A percentile compares a stretch with the other conserved stretches of the same genome.
Conservation (phyloP, 2,329 filamentous ascomycete genomes). For the Microsporum ferrugineum region DNA sequence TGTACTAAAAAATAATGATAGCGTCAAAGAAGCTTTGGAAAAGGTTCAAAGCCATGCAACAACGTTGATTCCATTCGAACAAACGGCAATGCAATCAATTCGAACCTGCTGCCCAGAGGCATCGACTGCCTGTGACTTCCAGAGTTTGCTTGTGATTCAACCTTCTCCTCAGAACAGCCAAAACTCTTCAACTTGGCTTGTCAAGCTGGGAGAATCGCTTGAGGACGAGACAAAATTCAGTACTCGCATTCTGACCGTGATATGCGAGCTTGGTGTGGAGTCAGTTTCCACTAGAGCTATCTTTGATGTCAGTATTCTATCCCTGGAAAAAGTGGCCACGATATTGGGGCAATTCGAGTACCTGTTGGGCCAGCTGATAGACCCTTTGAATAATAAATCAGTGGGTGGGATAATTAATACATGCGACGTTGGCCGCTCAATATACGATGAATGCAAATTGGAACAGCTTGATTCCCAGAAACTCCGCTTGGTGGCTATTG, state of each 20-base stretch:
- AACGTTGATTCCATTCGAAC: conserved; percentile 40
- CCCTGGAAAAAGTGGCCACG: not conserved
- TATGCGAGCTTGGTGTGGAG: conserved; percentile 7
- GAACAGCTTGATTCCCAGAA: not conserved
- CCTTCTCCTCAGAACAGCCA: conserved; percentile 1
- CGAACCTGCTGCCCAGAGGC: conserved; percentile 39
- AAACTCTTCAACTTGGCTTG: not conserved
- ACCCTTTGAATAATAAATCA: not conserved
- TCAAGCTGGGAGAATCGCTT: not conserved
- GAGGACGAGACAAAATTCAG: conserved; percentile 5
- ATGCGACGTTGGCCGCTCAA: not conserved
- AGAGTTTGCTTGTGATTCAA: conserved; percentile 31
- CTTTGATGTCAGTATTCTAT: not conserved
- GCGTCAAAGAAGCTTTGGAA: conserved; percentile 41
- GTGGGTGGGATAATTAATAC: not conserved
- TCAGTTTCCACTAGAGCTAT: not conserved
- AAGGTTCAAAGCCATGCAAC: not conserved
- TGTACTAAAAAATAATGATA: conserved; percentile 21
- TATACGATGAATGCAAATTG: not conserved
- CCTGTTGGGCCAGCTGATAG: not conserved
- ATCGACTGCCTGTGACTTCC: conserved; percentile 30
- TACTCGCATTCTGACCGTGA: conserved; percentile 7
- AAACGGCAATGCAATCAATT: conserved; percentile 41
- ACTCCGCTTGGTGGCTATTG: not conserved
- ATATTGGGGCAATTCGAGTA: not conserved